These are phyloP conservation scores for Podospora comata DNA, from an alignment of 495 filamentous ascomycete species.

Conservation along the genomic window DNA sequence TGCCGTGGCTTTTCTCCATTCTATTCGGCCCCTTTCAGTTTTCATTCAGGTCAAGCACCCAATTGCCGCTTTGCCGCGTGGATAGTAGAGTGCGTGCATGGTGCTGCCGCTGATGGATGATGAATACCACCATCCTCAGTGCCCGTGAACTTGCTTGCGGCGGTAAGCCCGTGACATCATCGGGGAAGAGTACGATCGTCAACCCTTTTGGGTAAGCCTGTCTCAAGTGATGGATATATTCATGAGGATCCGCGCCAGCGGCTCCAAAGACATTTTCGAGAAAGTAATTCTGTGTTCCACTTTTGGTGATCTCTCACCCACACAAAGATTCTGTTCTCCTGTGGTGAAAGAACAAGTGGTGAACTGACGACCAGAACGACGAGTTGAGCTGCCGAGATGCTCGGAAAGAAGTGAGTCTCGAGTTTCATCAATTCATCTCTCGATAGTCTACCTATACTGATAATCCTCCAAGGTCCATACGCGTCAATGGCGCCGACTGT, in stretches of 20 bases:
- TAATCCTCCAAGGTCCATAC: constrained; percentile 27
- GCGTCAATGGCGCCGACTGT: constrained; percentile 37
- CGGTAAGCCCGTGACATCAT: constrained; percentile 9
- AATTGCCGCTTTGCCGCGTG: background rate
- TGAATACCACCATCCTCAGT: background rate
- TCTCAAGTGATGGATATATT: background rate
- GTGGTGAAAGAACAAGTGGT: background rate
- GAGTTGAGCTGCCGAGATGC: constrained; percentile 7
- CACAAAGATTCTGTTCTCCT: background rate
- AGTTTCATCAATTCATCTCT: background rate
- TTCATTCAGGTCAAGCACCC: no score
- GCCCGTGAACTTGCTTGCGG: background rate
- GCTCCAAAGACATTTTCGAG: background rate
- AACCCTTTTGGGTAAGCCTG: background rate
- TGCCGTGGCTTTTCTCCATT: background rate
- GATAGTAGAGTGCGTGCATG: background rate
- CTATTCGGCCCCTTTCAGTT: background rate
- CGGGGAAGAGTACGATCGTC: background rate
- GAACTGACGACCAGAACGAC: background rate
- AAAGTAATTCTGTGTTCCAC: background rate
- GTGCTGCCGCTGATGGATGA: background rate
- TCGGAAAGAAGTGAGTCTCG: constrained; percentile 18
- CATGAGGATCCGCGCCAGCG: background rate
- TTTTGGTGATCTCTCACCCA: background rate
- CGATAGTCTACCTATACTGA: background rate